These are phyloP conservation scores for Vaccinium myrtillus DNA, from an alignment of 148 eudicot species.

Conservation along the genomic window DNA sequence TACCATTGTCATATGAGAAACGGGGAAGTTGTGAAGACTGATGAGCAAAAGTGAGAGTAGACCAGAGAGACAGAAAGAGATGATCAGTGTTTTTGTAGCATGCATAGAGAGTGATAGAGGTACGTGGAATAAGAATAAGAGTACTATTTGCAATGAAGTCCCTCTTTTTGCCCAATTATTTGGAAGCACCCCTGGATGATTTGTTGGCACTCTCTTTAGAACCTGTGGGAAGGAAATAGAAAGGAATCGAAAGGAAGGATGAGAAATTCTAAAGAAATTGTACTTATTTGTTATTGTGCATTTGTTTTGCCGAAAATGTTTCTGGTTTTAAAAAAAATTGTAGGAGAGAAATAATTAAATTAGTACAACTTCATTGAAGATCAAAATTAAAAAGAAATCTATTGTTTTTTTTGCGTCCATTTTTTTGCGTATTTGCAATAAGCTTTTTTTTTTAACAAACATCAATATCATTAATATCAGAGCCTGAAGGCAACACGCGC, in stretches of 20 bases:
- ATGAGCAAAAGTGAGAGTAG: background rate
- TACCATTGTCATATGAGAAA: conserved; percentile 28
- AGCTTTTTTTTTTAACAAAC: too few species aligned
- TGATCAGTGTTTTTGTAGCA: background rate
- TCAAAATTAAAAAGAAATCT: too few species aligned
- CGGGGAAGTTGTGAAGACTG: background rate
- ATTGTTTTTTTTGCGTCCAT: too few species aligned
- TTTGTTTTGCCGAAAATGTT: background rate
- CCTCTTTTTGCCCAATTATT: background rate
- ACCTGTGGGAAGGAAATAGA: background rate
- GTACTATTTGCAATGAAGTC: background rate
- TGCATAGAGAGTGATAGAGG: background rate
- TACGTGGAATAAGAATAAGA: background rate
- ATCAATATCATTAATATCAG: too few species aligned
- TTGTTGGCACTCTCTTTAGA: background rate
- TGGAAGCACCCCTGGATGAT: background rate
- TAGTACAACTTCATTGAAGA: background rate
- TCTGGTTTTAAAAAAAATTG: background rate
- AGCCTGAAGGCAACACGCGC: too few species aligned
- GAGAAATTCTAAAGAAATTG: background rate
- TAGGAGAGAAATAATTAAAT: background rate
- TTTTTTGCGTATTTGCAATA: too few species aligned
- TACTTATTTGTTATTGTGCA: background rate
- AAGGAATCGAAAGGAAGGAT: background rate
- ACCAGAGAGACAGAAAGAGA: background rate